Evolutionary conservation across 768 basidiomycete species (phyloP), one percentile per base, ranked within the genome.

Genomic region (Pulveroboletus sp.): DNA sequence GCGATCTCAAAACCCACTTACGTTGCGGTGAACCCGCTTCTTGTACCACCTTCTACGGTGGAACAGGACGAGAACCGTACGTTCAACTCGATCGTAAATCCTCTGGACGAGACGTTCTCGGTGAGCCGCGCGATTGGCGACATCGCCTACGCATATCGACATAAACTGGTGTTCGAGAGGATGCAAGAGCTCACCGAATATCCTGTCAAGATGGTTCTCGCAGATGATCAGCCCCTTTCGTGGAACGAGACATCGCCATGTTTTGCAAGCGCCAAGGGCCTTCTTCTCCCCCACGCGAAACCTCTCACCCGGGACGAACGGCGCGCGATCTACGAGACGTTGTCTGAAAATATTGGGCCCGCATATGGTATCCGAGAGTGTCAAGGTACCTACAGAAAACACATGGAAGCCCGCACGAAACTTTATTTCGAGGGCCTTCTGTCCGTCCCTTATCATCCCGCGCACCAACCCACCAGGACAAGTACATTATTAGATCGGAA

Each of bases 371-470:
- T 80, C 36, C 72, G 76, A 51, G 79, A 82, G 59, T 72, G 69
- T 37, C 70, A 75, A 49, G 79, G 78, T 19, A 74, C 75, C 9
- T 83, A 84, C 59, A 69, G 68, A 50, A 65, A 69, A 41, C 72
- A 74, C 55, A 82, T 80, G 80, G 67, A 74, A 45, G 69, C 74
- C 43, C 75, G 71, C 54, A 66, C 69, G 20, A 69, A 69, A 48
- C 64, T 71, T 25, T 80, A 77, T 61, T 80, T 72, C 50, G 74
- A 81, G 46, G 69, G 70, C 11, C 62, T 78, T 38, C 49, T 64
- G 39, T 55, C 58, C 20, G 50, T 39, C 14, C 52, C 57, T 49
- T 47, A n/a, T 43, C 59, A 46, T 17, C 44, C 43, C n/a, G 36
- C 50, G 25, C 56, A 57, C 29, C 62, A 35, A 40, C 37, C 50